Evolutionary conservation across 2,329 filamentous ascomycete genomes (phyloP), one percentile per base, ranked within the genome.

Genomic region (Phoma sp.): DNA sequence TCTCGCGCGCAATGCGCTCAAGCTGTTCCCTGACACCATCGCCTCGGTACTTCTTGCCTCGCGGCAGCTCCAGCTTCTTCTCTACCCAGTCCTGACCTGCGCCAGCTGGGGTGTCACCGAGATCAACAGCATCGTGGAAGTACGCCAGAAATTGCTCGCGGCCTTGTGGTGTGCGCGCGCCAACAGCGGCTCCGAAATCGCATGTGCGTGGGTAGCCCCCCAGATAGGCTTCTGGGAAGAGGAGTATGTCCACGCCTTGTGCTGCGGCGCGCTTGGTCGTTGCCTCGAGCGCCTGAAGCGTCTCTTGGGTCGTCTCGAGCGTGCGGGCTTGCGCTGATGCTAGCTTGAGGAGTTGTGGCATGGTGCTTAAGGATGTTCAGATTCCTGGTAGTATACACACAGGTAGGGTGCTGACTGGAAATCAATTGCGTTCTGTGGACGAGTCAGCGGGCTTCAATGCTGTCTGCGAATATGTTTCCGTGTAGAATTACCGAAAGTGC

Each of bases 161-260:
- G 4, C 92, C 93, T 43, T 81, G 78, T 2, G 82, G 78, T 0
- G 83, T 82, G 33, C 93, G 86, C 13, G 82, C 80, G 4, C 93
- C 93, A 5, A 96, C 81, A 1, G 84, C 82, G 41, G 86, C 86
- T 4, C 92, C 92, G 67, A 96, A 96, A 45, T 80, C 79, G 58
- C 87, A 88, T 14, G 89, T 91, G 9, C 93, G 88, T 14, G 93
- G 93, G 71, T 97, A 97, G 1, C 93, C 93, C 41, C 93, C 93
- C 1, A 97, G 82, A 70, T 91, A 96, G 22, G 93, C 93, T 78
- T 98, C 93, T 0, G 93, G 93, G 57, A 97, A 93, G 47, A 97
- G 85, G 25, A 97, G 81, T 44, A 97, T 81, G 71, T 95, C 79
- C 13, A 85, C 79, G 42, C 78, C 79, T 37, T 78, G 73, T 10